Percentiles rank a stretch among this genome's conserved stretches.
Conservation (phyloP, 257 asterid species). For the Nicotiana undulata region DNA sequence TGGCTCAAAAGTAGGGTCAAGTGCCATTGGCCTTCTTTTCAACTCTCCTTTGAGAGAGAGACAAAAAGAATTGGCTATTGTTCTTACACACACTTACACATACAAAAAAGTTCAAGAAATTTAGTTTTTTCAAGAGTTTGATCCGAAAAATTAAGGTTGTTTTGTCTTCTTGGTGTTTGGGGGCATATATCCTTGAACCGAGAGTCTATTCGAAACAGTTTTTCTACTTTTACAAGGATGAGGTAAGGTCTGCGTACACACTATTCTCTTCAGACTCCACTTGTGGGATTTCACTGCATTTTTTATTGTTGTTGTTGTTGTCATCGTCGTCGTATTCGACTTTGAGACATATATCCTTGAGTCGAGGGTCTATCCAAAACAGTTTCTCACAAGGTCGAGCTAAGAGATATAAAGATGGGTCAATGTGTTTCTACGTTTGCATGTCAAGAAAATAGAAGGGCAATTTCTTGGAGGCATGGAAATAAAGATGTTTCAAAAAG, state of each 20-base stretch:
- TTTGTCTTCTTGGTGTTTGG: background rate
- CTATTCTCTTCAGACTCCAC: too few relatives aligned
- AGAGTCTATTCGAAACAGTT: rapidly evolving
- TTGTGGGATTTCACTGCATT: too few relatives aligned
- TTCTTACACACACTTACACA: background rate
- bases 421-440: constrained; percentile 18
- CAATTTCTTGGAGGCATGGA: background rate
- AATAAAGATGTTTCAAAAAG: background rate
- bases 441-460: constrained; percentile 3
- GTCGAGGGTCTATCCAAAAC: too few relatives aligned
- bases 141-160: too few relatives aligned
- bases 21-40: background rate
- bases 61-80: background rate
- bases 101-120: background rate
- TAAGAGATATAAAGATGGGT: constrained; percentile 8
- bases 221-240: rapidly evolving
- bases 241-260: too few relatives aligned
- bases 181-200: background rate
- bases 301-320: too few relatives aligned
- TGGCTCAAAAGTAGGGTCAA: background rate
- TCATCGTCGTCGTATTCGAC: too few relatives aligned
- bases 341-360: background rate
- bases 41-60: background rate
- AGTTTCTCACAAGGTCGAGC: rapidly evolving
- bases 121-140: too few relatives aligned